Evolutionary conservation across 2,329 filamentous ascomycete species (phyloP), one percentile per base, ranked within the genome.

Genomic region (Fonsecaea multimorphosa): DNA sequence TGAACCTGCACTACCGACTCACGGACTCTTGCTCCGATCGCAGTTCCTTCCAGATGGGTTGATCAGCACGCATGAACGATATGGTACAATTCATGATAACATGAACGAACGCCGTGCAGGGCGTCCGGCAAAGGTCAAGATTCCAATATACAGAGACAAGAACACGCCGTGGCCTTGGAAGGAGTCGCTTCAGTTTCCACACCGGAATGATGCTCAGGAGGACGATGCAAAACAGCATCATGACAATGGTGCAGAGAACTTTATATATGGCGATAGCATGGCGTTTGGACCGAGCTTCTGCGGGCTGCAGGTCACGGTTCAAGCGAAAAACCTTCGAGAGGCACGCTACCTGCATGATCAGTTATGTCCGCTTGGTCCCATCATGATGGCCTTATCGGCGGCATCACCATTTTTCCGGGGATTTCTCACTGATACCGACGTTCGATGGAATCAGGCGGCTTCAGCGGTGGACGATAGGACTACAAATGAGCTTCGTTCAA

Each of bases 241-340:
- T 73, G 87, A 87, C 29, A 94, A 94, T 3, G 90, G 89, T 0
- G 94, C 95, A 53, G 91, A 96, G 63, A 90, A 95, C 75, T 91
- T 91, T 75, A 96, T 98, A 65, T 95, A 98, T 77, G 97, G 98
- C 94, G 94, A 98, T 75, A 93, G 94, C 62, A 98, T 98, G 94
- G 94, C 93, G 2, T 98, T 98, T 78, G 94, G 94, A 40, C 98
- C 98, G 93, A 95, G 94, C 29, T 97, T 93, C 75, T 98, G 95
- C 78, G 98, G 94, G 78, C 82, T 98, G 70, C 94, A 98, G 75
- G 97, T 98, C 70, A 98, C 94, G 0, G 97, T 98, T 76, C 94
- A 98, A 76, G 93, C 94, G 61, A 97, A 97, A 82, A 97, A 97
- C 75, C 95, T 98, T 74, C 92, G 87, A 61, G 94, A 98, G 78